Percentiles rank a stretch among this genome's conserved stretches.
Evolutionary conservation across 106 monocot genomes (phyloP).

Genomic region (Cymbidium sinense): DNA sequence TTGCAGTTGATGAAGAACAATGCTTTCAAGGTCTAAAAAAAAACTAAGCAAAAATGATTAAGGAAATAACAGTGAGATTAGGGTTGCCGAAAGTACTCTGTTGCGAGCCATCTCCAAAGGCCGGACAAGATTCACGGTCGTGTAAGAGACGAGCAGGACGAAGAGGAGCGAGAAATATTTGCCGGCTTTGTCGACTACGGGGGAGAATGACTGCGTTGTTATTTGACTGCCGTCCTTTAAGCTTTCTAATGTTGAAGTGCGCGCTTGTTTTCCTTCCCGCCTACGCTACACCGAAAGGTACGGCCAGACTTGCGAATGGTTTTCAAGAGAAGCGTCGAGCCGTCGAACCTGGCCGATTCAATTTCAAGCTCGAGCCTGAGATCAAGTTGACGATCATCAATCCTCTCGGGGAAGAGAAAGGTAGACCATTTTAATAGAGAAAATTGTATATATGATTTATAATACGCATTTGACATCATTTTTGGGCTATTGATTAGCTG

Average conservation of each 20-base stretch:
- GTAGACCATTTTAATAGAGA: too few relatives aligned
- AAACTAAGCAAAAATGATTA: not conserved
- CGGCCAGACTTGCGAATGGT: too few relatives aligned
- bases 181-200: not conserved
- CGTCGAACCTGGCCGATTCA: too few relatives aligned
- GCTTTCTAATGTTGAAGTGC: not conserved
- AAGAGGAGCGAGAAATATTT: not conserved
- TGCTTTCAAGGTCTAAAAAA: not conserved
- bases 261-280: constrained; percentile 16
- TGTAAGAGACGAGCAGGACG: not conserved
- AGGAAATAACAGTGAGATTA: not conserved
- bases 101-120: constrained; percentile 15
- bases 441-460: too few relatives aligned
- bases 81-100: constrained; percentile 5
- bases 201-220: not conserved
- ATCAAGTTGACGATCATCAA: too few relatives aligned
- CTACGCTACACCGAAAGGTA: not conserved
- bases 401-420: too few relatives aligned
- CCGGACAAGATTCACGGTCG: not conserved
- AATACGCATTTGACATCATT: too few relatives aligned
- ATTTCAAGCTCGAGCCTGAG: too few relatives aligned
- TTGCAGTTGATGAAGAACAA: not conserved
- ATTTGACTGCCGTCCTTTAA: too few relatives aligned
- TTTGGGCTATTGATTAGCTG: too few relatives aligned
- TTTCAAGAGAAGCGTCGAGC: too few relatives aligned